A percentile compares a stretch with the other conserved stretches of the same genome.
Conservation (phyloP, 2,329 filamentous ascomycete species). For the Coniochaeta pulveracea region DNA sequence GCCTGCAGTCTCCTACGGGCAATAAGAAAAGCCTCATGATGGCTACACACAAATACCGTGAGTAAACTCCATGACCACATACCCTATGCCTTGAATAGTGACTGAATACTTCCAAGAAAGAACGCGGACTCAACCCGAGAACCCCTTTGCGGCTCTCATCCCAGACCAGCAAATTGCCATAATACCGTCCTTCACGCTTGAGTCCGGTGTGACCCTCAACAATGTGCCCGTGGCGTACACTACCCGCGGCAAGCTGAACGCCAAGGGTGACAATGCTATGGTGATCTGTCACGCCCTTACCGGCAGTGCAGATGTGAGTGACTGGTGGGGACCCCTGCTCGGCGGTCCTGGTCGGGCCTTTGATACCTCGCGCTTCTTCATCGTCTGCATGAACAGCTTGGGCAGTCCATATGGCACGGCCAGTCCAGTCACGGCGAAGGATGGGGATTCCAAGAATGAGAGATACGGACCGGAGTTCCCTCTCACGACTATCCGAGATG, state of each 20-base stretch:
- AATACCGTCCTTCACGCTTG: slow-evolving; percentile 81
- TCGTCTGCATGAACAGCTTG: slow-evolving; percentile 76
- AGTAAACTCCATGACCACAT: slow-evolving; percentile 1
- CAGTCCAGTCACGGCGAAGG: slow-evolving; percentile 80
- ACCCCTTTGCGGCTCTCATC: slow-evolving; percentile 79
- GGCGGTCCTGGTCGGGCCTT: slow-evolving; percentile 70
- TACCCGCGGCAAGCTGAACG: slow-evolving; percentile 48
- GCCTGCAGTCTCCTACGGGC: too few relatives aligned
- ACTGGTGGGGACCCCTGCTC: slow-evolving; percentile 81
- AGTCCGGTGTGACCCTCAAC: slow-evolving; percentile 73
- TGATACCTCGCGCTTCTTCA: slow-evolving; percentile 72
- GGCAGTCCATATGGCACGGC: slow-evolving; percentile 79
- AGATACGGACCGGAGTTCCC: slow-evolving; percentile 94
- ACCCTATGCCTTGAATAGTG: slow-evolving; percentile 26
- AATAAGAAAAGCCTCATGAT: slow-evolving; percentile 3
- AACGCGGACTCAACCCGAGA: slow-evolving; percentile 66
- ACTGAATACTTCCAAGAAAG: slow-evolving; percentile 59
- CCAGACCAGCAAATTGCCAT: slow-evolving; percentile 80
- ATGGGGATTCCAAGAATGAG: slow-evolving; percentile 63
- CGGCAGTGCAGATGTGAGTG: slow-evolving; percentile 71
- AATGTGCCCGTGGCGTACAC: slow-evolving; percentile 67
- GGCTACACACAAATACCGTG: slow-evolving; percentile 4
- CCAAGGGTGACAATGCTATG: slow-evolving; percentile 55
- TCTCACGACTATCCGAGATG: slow-evolving; percentile 86
- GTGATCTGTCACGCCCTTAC: slow-evolving; percentile 77